Conservation (phyloP, 192 early-diverging fungal genomes). For the Entrophospora sp. region DNA sequence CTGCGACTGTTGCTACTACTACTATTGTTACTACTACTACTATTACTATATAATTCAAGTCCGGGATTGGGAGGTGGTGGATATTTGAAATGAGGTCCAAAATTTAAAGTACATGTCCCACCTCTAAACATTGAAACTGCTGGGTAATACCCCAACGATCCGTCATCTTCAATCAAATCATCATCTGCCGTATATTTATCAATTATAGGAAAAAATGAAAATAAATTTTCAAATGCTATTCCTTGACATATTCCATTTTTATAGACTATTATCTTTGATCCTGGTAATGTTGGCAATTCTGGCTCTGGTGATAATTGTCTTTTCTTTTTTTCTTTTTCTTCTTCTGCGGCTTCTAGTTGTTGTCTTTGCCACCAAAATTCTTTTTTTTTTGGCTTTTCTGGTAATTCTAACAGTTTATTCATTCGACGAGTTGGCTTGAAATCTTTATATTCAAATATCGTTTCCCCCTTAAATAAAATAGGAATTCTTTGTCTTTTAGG, state of each 20-base stretch:
- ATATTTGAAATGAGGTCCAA: slow-evolving; percentile 53
- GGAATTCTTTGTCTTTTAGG: slow-evolving; percentile 39
- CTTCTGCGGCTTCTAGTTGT: slow-evolving; percentile 1
- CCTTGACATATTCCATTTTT: slow-evolving; percentile 58
- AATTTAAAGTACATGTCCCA: slow-evolving; percentile 51
- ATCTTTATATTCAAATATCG: slow-evolving; percentile 49
- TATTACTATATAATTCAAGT: slow-evolving; percentile 22
- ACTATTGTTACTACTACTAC: not conserved
- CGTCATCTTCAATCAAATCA: slow-evolving; percentile 46
- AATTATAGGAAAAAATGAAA: slow-evolving; percentile 34
- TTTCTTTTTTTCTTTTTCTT: slow-evolving; percentile 22
- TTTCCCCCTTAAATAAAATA: slow-evolving; percentile 43
- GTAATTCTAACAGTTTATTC: slow-evolving; percentile 39
- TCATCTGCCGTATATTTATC: slow-evolving; percentile 35
- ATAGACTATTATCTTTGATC: slow-evolving; percentile 51
- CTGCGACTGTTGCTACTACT: not conserved
- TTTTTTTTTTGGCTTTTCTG: slow-evolving; percentile 25
- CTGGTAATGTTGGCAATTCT: slow-evolving; percentile 29
- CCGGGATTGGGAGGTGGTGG: slow-evolving; percentile 41
- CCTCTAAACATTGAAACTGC: slow-evolving; percentile 52
- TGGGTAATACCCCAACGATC: slow-evolving; percentile 58
- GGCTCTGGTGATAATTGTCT: not conserved
- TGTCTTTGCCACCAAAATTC: slow-evolving; percentile 16
- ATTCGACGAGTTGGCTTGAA: slow-evolving; percentile 42
- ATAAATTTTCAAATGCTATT: slow-evolving; percentile 43